Base-by-base conservation (phyloP, 192 early-diverging fungal genomes). In the Coemansia erecta region DNA sequence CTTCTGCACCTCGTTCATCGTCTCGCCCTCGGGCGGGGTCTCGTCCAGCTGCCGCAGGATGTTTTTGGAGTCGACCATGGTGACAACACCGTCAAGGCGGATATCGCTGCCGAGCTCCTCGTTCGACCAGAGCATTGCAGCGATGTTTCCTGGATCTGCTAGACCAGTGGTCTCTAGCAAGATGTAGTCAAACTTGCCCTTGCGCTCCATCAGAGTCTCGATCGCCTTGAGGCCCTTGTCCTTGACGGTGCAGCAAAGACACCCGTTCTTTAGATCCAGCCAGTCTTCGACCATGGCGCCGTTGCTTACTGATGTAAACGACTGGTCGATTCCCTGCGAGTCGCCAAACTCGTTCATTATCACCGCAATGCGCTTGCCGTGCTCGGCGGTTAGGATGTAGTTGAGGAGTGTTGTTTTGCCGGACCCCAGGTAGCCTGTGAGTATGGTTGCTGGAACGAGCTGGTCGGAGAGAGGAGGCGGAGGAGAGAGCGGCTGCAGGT, bases 301-400 rank as follows among this genome's bases (percentile, higher is more conserved):
- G 43, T 85, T 68, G 60, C 74, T 83, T 50, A 91, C 82, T 28
- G 85, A 87, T 19, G 94, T 83, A 56, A 98, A 80, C 43, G 91
- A 84, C 70, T 96, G 93, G 71, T 99, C 97, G 57, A 99, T 94
- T 17, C 92, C 97, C 23, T 90, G 86, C 47, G 89, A 87, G 63
- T 97, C 94, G 43, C 95, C 97, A 85, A 99, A 99, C 81, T 99
- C 97, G 66, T 99, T 99, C 72, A 99, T 82, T 28, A 99, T 94
- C 19, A 99, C 94, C 0, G 97, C 97, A 40, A 99, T 96, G 18
- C 90, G 88, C 69, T 94, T 94, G n/a, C 90, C 86, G 59, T 97
- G 97, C 65, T 89, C 85, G 33, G 85, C 87, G 0, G 85, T 87
- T 42, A 93, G 44, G 22, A 93, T 90, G 68, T 90, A 86, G 67